A percentile compares a stretch with the other conserved stretches of the same genome.
phyloP scores from a whole-genome alignment of 192 early-diverging fungal genomes.

The Linnemannia schmuckeri region DNA sequence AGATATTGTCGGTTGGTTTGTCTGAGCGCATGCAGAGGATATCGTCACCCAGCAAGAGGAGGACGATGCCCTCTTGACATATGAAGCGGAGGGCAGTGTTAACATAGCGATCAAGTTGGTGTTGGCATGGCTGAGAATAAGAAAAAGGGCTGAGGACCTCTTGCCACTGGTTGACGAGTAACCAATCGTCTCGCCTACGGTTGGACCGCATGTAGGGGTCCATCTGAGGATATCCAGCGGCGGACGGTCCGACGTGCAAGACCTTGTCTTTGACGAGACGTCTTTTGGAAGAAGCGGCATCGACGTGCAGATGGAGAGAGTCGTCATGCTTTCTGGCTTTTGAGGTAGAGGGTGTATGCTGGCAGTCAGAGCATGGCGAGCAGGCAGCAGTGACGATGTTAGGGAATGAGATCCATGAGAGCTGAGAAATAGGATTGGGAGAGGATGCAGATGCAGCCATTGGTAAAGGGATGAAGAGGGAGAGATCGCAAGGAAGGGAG shows the following conservation, averaged over 20 bases:
- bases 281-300: neutral
- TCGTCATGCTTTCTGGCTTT: constrained; percentile 1
- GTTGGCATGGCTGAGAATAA: constrained; percentile 11
- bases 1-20: constrained; percentile 2
- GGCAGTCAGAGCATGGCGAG: neutral
- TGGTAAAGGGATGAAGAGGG: neutral
- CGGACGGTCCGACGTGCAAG: neutral
- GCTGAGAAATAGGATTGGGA: neutral
- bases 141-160: neutral
- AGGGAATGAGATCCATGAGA: constrained; percentile 21
- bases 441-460: neutral
- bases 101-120: neutral
- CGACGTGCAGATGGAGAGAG: neutral
- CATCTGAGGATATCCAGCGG: neutral
- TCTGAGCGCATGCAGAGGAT: constrained; percentile 29
- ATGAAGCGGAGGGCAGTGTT: neutral
- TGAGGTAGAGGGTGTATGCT: neutral
- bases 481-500: neutral
- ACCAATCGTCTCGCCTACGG: neutral
- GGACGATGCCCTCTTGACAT: constrained; percentile 13
- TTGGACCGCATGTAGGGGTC: neutral
- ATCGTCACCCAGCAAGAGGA: constrained; percentile 9
- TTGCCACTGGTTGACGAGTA: constrained; percentile 15
- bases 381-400: constrained; percentile 9
- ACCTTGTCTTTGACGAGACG: constrained; percentile 14